Evolutionary conservation across 257 asterid species (phyloP), one percentile per base, ranked within the genome.

Genomic region (Ophiorrhiza pumila): DNA sequence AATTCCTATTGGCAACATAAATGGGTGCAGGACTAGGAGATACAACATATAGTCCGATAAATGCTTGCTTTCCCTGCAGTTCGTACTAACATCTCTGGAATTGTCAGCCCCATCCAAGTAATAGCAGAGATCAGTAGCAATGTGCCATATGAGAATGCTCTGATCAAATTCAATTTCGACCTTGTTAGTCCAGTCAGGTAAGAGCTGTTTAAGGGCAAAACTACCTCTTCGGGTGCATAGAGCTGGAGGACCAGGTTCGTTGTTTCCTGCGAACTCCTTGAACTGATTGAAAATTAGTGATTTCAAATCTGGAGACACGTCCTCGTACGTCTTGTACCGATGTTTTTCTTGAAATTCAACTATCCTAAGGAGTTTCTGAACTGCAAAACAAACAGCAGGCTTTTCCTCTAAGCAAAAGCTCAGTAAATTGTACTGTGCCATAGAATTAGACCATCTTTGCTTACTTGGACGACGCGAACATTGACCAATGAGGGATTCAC

Each of bases 41-140:
- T 87, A 76, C 49, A 87, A 15, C 91, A 87, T 82, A 71, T 87
- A 85, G 50, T 87, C 81, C 2, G 91, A 87, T 68, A 85, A 61
- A 25, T 81, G 70, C 75, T 81, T 84, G 85, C 86, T 76, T 35
- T 68, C 79, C 4, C 3, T 57, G 29, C 68, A 46, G 53, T 2
- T 35, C 60, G n/a, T 0, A 17, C 17, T 41, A 55, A 57, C 70
- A 41, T 70, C n/a, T 3, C 20, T 20, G 9, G 22, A 72, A 50
- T 57, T 4, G 13, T 60, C 55, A 9, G 17, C 65, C 4, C 47
- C 14, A 45, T 82, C 86, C 31, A 8, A 22, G 56, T 61, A 71
- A 59, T 76, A 77, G 72, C 91, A 87, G 29, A 87, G 74, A 62
- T 87, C 91, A 47, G 87, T 83, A 23, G 87, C 85, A 35, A 87